Evolutionary conservation across 768 basidiomycete species (phyloP), one percentile per base, ranked within the genome.

Genomic region (Lyophyllum semitale): DNA sequence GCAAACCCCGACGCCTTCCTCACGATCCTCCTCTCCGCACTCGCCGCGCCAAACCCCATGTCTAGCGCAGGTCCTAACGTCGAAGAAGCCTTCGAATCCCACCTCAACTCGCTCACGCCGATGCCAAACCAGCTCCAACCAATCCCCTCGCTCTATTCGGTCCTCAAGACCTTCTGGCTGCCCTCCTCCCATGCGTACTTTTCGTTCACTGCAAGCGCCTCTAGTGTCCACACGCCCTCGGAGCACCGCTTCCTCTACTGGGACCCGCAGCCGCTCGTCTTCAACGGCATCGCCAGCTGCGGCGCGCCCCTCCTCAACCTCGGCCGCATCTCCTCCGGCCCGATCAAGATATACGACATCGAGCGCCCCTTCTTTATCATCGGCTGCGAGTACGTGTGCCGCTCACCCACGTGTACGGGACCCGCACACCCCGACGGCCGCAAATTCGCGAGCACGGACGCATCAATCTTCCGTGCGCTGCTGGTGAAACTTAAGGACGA

Each of bases 231-330:
- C 35, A 87, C 83, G 0, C 84, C 87, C 2, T 85, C 87, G 6
- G 84, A 89, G 51, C 86, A 91, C 59, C 83, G 82, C 3, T 93
- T 93, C 70, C 73, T 93, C n/a, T 93, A 89, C 61, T 93, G 91
- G 91, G 91, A 93, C 57, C 91, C 91, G 0, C 84, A 86, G 47
- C 88, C 90, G 1, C 82, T 93, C 44, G 84, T 91, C 8, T 89
- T 92, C 73, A 89, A 91, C 56, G 91, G 91, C 3, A 88, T 93
- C 41, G 76, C 83, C 1, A 75, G 64, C 40, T 93, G 91, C 64
- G 70, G 81, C 7, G 64, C 77, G 4, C 78, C 85, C 1, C 78
- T 93, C 35, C 59, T 66, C 30, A 89, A 92, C 69, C 79, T 80
- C 30, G 91, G 91, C 2, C 82, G 87, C 38, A 91, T 92, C 69